Base-by-base conservation (phyloP, 1,284 basidiomycete species). In the Ustilago trichophora region DNA sequence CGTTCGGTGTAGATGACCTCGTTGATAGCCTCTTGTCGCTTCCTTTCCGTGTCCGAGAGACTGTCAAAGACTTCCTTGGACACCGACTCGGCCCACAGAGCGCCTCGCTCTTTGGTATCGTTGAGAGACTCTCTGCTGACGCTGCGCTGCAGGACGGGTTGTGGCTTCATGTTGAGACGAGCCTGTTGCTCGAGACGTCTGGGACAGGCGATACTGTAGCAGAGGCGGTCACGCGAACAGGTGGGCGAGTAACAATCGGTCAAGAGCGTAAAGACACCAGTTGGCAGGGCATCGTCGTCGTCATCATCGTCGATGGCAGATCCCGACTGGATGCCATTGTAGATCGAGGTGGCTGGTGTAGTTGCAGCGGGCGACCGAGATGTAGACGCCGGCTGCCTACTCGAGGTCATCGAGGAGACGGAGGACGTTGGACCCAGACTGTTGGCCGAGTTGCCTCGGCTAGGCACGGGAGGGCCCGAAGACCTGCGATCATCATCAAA, bases 231-330 rank as follows among this genome's bases (percentile, higher is more conserved):
- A 50, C 91, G 86, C 31, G 92, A 91, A 83, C 96, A 98, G 22
- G 96, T 99, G 15, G 96, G 93, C 36, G 93, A 96, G 84, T 98
- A 98, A 82, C 96, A 99, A 80, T 96, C 93, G 1, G 94, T 96
- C 57, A 99, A 85, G 29, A 98, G 87, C 1, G 95, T 98, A 82
- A 98, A 98, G 15, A 98, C 94, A 37, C 96, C 96, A 0, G 91
- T 89, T 0, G 96, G 96, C 52, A 97, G 83, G 16, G 89, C 84
- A 47, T 84, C 85, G 50, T 75, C 85, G 82, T 56, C 86, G 78
- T 35, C 82, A 77, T 63, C 83, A 78, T 52, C 83, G 42, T 56
- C 58, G 38, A 68, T 40, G 58, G 73, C 42, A 52, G 74, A 42
- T 52, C 49, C 50, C 4, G 53, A 38, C 9, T 41, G 49, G 1